Conservation (phyloP, 805 yeast species). For the Zygosaccharomyces pseudorouxii region DNA sequence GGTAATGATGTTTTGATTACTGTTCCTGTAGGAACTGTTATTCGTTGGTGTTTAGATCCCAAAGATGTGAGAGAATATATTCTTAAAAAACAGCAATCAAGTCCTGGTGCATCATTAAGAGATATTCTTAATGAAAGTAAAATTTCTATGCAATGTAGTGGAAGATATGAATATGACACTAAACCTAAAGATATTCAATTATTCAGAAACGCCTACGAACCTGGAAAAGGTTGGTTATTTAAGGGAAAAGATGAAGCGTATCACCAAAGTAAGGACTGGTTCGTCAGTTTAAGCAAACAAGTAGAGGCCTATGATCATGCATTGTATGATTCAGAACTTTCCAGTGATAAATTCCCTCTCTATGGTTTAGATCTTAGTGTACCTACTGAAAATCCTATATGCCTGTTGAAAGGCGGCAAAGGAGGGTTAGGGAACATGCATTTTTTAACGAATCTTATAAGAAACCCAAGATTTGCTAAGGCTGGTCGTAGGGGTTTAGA, state of each 20-base stretch:
- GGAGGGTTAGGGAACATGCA: constrained; percentile 98
- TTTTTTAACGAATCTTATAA: constrained; percentile 72
- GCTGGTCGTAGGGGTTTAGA: constrained; percentile 68
- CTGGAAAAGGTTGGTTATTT: constrained; percentile 88
- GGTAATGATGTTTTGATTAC: constrained; percentile 77
- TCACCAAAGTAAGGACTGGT: constrained; percentile 62
- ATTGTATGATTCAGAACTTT: constrained; percentile 51
- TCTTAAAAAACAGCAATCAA: constrained; percentile 16
- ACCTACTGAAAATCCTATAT: constrained; percentile 60
- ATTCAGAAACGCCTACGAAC: constrained; percentile 52
- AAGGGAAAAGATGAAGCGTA: constrained; percentile 71
- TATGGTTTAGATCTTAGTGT: constrained; percentile 70
- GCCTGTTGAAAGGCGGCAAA: constrained; percentile 75
- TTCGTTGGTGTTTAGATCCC: constrained; percentile 83
- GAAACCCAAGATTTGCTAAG: constrained; percentile 89
- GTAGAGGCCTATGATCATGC: constrained; percentile 64
- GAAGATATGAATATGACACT: constrained; percentile 25
- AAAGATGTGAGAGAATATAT: constrained; percentile 37
- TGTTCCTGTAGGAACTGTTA: constrained; percentile 88
- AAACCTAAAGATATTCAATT: constrained; percentile 52
- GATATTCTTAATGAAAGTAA: constrained; percentile 20
- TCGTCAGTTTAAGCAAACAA: constrained; percentile 54
- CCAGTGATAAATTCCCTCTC: constrained; percentile 67
- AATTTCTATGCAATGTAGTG: constrained; percentile 35
- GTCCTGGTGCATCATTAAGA: constrained; percentile 22